phyloP scores from a whole-genome alignment of 164 flowering plant genomes.

The Buxus sempervirens region DNA sequence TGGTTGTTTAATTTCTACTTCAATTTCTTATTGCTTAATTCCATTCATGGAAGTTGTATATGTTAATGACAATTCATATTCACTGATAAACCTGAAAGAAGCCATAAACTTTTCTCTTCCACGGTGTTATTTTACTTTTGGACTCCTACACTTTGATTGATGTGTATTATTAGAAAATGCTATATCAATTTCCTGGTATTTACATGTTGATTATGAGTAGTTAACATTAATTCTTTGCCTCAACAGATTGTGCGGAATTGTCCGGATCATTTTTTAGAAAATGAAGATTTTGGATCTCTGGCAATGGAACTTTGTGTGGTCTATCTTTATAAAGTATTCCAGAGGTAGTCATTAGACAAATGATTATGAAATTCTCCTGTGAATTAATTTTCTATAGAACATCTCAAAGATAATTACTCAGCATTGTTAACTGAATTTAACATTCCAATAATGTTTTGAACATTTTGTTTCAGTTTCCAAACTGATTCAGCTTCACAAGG shows the following conservation, averaged over 20 bases:
- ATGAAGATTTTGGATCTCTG: conserved; percentile 45
- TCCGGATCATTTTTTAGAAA: conserved; percentile 56
- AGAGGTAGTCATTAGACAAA: conserved; percentile 38
- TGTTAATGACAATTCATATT: too few relatives aligned
- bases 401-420: too few relatives aligned
- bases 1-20: too few relatives aligned
- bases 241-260: conserved; percentile 74
- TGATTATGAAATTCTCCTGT: too few relatives aligned
- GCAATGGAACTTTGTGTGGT: conserved; percentile 62
- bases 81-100: not conserved
- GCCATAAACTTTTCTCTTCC: not conserved
- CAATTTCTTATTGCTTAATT: not conserved
- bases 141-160: not conserved
- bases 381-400: too few relatives aligned
- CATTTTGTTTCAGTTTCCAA: conserved; percentile 30
- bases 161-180: not conserved
- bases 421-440: too few relatives aligned
- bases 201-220: too few relatives aligned
- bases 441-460: not conserved
- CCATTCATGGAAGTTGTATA: too few relatives aligned
- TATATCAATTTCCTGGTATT: not conserved
- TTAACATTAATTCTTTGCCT: conserved; percentile 16
- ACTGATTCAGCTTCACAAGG: conserved; percentile 24
- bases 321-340: conserved; percentile 38
- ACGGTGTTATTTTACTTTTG: not conserved